phyloP scores from a whole-genome alignment of 208 protist species.

The Naegleria lovaniensis region DNA sequence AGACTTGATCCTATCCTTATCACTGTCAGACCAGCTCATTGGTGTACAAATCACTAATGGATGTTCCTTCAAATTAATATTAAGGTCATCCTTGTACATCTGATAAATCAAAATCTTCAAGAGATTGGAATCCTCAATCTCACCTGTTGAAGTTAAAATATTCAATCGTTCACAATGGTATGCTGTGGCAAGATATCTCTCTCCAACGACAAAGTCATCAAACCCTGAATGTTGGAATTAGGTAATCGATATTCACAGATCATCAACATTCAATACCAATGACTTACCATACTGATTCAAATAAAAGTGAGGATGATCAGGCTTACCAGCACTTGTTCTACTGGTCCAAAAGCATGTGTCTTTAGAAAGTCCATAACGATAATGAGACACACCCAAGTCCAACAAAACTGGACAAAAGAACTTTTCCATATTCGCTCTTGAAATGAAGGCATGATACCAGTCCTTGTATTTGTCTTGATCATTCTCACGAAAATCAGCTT shows the following conservation, averaged over 20 bases:
- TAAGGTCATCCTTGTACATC: not conserved
- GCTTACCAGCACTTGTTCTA: not conserved
- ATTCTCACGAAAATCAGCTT: not conserved
- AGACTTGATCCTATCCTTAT: not conserved
- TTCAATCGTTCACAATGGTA: not conserved
- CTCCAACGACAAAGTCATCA: not conserved
- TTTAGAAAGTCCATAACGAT: not conserved
- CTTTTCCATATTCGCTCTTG: not conserved
- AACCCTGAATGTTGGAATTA: no score
- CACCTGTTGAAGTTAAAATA: not conserved
- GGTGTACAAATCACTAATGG: not conserved
- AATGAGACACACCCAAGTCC: not conserved
- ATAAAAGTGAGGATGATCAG: not conserved
- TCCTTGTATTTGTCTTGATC: not conserved
- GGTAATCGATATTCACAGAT: no score
- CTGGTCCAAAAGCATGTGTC: not conserved
- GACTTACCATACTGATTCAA: not conserved
- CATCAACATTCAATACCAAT: no score
- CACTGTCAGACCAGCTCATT: not conserved
- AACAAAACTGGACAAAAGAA: not conserved
- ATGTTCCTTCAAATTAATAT: not conserved
- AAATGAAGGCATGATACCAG: slow-evolving; percentile 8
- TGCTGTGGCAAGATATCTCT: not conserved
- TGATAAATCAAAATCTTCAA: not conserved
- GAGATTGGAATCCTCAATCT: not conserved